Conservation (phyloP, 2,329 filamentous ascomycete species). For the Leptographium procerum region DNA sequence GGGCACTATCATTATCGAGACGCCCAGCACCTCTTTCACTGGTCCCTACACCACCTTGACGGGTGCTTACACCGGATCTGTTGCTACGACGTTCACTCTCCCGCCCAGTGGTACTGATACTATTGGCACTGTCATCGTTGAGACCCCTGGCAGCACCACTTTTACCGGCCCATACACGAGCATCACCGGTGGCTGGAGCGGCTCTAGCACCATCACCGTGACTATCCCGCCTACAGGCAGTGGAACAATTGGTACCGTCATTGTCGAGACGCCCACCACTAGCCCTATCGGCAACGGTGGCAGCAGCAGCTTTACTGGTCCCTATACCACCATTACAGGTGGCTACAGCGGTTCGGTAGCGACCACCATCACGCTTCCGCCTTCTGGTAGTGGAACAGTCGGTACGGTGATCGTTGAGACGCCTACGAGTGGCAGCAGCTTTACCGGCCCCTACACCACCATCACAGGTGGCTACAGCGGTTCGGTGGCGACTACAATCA, state of each 20-base stretch:
- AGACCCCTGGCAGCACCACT: not conserved
- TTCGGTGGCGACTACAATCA: conserved; percentile 7
- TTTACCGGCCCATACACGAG: conserved; percentile 7
- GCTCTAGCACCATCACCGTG: not conserved
- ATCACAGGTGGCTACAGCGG: conserved; percentile 10
- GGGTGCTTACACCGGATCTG: not conserved
- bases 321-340: not conserved
- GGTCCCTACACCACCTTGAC: conserved; percentile 2
- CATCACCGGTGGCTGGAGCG: not conserved
- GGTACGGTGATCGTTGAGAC: conserved; percentile 5
- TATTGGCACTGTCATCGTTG: conserved; percentile 4
- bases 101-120: not conserved
- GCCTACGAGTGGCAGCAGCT: not conserved
- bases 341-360: not conserved
- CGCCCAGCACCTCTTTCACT: conserved; percentile 1
- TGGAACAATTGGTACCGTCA: conserved; percentile 32
- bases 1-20: conserved; percentile 10
- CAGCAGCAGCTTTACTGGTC: not conserved
- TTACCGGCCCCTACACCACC: conserved; percentile 12
- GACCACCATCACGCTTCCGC: conserved; percentile 3
- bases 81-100: not conserved
- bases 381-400: not conserved
- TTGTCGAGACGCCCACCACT: conserved; percentile 7
- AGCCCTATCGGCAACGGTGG: not conserved
- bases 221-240: conserved; percentile 25